Base-by-base conservation (phyloP, 306 rosid genomes). In the Ormosia emarginata region DNA sequence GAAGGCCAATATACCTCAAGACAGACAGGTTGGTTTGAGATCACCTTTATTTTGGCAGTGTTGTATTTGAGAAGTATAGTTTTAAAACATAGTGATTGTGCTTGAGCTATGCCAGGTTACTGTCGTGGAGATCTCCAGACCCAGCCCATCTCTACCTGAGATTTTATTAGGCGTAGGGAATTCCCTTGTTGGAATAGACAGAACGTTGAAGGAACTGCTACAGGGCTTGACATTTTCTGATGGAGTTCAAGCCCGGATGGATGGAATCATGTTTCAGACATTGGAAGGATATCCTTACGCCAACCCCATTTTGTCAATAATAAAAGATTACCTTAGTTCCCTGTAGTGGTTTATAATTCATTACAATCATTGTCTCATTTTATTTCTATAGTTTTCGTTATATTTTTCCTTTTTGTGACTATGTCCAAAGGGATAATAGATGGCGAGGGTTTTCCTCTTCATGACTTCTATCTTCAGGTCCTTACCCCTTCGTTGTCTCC, bases 161-260 rank as follows among this genome's bases (percentile, higher is more conserved):
- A 58, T 95, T 75, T 78, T 93, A 67, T 89, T 89, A 64, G 98
- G 92, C 15, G 58, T 87, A 40, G 90, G 95, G 57, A 82, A 43
- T 80, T 86, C 91, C 43, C 58, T 95, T 1, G 85, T 77, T 36
- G 97, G 95, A 71, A 96, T 89, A 4, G 93, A 93, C 56, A 81
- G 55, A 57, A 84, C 94, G 1, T n/a, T 93, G 83, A 90, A 85
- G 87, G 92, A 83, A 57, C 70, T 95, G 58, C 66, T 92, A 63
- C 89, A 85, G 81, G 90, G 88, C 49, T 55, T 89, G 84, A 73
- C 94, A 29, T 84, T 88, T 77, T 84, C 90, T 0, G 93, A 86
- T 4, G 97, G 96, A 58, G 97, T 95, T 81, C 99, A 95, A 88
- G 97, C 98, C 52, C 87, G 96, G 75, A 90, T 90, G 93, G 99